phyloP scores from a whole-genome alignment of 2,329 filamentous ascomycete species.

The Colletotrichum karsti region DNA sequence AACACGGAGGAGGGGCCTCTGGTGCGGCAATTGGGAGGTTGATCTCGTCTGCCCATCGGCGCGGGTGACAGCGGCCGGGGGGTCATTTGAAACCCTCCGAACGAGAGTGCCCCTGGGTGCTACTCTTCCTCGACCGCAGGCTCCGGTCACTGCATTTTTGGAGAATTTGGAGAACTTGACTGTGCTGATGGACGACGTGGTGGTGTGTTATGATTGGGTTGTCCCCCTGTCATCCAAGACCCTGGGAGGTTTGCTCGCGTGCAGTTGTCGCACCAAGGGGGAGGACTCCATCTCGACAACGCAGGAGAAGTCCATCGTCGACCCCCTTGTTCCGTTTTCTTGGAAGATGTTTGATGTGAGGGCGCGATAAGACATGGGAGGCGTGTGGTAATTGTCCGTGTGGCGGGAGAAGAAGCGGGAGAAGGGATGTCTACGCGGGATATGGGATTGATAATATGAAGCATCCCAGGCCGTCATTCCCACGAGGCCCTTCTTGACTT shows the following conservation, averaged over 20 bases:
- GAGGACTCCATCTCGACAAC: neutral
- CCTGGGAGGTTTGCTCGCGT: neutral
- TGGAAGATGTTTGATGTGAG: conserved; percentile 23
- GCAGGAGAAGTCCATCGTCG: neutral
- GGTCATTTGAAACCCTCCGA: conserved; percentile 15
- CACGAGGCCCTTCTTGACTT: neutral
- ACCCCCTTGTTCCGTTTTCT: conserved; percentile 1
- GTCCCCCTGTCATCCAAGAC: neutral
- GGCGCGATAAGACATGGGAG: neutral
- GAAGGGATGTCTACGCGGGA: neutral
- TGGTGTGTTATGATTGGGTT: neutral
- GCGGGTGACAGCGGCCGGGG: conserved; percentile 13
- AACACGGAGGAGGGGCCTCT: conserved; percentile 17
- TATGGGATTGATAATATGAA: conserved; percentile 6
- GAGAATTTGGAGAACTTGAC: neutral
- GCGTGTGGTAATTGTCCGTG: neutral
- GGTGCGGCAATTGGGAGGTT: conserved; percentile 4
- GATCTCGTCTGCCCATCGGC: neutral
- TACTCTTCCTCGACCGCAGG: neutral
- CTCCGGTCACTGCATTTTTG: neutral
- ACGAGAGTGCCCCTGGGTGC: neutral
- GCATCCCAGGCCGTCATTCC: neutral
- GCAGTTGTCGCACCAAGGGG: conserved; percentile 8
- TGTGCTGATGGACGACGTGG: neutral
- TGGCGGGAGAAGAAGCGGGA: neutral